Conservation (phyloP, 2,329 filamentous ascomycete species). For the Colletotrichum tropicicola region DNA sequence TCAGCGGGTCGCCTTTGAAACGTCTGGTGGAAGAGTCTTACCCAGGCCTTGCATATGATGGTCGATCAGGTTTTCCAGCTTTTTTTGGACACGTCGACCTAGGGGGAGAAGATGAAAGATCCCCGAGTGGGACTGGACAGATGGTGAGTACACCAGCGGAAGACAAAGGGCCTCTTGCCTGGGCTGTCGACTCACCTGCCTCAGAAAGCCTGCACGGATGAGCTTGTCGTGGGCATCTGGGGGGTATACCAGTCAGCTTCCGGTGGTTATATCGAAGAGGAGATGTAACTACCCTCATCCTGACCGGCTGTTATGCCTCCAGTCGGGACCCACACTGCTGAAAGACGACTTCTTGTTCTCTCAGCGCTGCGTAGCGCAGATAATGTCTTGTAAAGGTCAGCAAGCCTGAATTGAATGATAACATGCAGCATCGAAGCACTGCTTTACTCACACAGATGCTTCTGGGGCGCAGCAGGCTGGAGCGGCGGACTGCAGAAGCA, state of each 20-base stretch:
- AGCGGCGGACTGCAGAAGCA: no score
- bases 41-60: slow-evolving; percentile 85
- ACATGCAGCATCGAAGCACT: not conserved
- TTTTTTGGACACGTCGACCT: slow-evolving; percentile 86
- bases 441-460: no score
- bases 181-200: slow-evolving; percentile 65
- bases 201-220: slow-evolving; percentile 76
- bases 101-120: slow-evolving; percentile 93
- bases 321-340: slow-evolving; percentile 82
- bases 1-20: not conserved
- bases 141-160: no score
- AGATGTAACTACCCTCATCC: slow-evolving; percentile 56
- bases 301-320: slow-evolving; percentile 70
- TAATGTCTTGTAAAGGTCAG: not conserved
- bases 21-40: slow-evolving; percentile 45
- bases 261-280: not conserved
- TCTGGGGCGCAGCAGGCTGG: no score
- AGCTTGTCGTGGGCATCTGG: slow-evolving; percentile 73
- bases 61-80: slow-evolving; percentile 86
- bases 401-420: not conserved
- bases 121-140: slow-evolving; percentile 88
- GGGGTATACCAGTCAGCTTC: slow-evolving; percentile 34
- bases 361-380: slow-evolving; percentile 13
- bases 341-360: slow-evolving; percentile 58
- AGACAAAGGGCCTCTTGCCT: not conserved